Evolutionary conservation across 2,329 filamentous ascomycete genomes (phyloP).

Genomic region (Microsporum canis): DNA sequence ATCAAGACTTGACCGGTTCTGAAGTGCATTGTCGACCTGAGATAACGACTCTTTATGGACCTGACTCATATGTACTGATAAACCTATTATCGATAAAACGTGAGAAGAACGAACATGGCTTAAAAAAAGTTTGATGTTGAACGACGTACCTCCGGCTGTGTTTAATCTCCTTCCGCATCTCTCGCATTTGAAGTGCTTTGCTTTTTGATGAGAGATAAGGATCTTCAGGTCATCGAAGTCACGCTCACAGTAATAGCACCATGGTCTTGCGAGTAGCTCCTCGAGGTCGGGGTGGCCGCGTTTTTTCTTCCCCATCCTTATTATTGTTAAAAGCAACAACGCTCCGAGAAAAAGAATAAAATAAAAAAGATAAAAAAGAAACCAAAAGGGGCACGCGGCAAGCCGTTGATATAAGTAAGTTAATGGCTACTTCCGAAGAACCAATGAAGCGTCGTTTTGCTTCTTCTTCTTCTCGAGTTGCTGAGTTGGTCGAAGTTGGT

Average conservation of each 20-base stretch:
- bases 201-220: conserved; percentile 92
- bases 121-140: neutral
- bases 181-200: conserved; percentile 99
- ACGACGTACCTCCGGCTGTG: conserved; percentile 73
- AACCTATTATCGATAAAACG: conserved; percentile 44
- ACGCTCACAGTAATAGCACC: conserved; percentile 99
- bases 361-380: neutral
- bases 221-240: conserved; percentile 97
- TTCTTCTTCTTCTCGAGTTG: neutral
- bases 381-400: neutral
- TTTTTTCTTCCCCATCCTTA: conserved; percentile 78
- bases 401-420: neutral
- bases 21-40: conserved; percentile 82
- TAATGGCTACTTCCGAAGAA: neutral
- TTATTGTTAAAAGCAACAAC: conserved; percentile 16
- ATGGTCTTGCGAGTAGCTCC: conserved; percentile 71
- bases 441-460: neutral
- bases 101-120: conserved; percentile 3
- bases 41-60: conserved; percentile 90
- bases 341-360: conserved; percentile 1
- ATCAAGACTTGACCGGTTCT: conserved; percentile 72
- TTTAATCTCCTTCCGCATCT: conserved; percentile 78
- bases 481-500: neutral
- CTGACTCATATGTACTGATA: conserved; percentile 95
- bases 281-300: conserved; percentile 75